phyloP scores from a whole-genome alignment of 805 yeast species.

The Hanseniaspora occidentalis region DNA sequence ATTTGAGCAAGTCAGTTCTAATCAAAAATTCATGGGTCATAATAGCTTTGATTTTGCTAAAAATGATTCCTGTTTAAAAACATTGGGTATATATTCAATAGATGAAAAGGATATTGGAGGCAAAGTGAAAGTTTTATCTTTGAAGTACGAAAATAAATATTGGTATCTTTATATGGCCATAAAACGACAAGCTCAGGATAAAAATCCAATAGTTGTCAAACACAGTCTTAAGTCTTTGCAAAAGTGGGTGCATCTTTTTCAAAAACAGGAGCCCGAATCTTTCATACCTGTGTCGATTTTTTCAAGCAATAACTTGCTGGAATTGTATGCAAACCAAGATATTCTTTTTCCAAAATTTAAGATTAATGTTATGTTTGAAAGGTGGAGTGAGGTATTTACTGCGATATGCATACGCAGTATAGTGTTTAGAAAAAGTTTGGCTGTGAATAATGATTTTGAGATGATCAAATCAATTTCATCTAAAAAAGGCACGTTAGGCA shows the following conservation, averaged over 20 bases:
- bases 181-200: not conserved
- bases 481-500: too few species aligned
- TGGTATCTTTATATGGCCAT: constrained; percentile 13
- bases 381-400: not conserved
- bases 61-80: constrained; percentile 14
- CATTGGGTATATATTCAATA: constrained; percentile 9
- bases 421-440: too few species aligned
- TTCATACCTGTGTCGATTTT: constrained; percentile 16
- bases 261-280: constrained; percentile 10
- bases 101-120: constrained; percentile 8
- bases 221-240: constrained; percentile 12
- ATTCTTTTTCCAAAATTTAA: not conserved
- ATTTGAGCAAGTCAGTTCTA: constrained; percentile 9
- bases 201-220: constrained; percentile 7
- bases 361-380: not conserved
- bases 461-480: too few species aligned
- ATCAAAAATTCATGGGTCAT: constrained; percentile 22
- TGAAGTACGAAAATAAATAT: constrained; percentile 13
- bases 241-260: constrained; percentile 10
- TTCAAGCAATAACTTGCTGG: constrained; percentile 5
- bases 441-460: too few species aligned
- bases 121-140: constrained; percentile 10
- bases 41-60: constrained; percentile 37
- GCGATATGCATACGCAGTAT: not conserved
- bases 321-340: not conserved